Evolutionary conservation across 345 rosid species (phyloP), one percentile per base, ranked within the genome.

Genomic region (Arabis alpina): DNA sequence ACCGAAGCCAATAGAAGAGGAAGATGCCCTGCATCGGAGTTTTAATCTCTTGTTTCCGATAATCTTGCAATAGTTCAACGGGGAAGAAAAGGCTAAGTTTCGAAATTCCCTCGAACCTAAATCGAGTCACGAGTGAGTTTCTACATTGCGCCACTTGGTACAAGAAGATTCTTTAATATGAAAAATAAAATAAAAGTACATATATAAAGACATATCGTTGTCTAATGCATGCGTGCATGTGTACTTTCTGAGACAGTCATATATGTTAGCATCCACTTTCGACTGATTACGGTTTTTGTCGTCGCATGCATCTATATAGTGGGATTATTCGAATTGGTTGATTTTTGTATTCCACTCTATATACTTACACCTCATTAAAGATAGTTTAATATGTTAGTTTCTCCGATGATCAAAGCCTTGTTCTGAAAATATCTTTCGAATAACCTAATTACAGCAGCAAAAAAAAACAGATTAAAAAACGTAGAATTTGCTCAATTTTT

Each of bases 221-320:
- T 55, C 64, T 30, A 37, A 39, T 68, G 58, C 78, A 53, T 53
- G 53, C 60, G 54, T 75, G 69, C 70, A 66, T 53, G 58, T 61
- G 59, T 52, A 37, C 65, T 61, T 68, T 61, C 43, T 75, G 30
- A 75, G 58, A 11, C 54, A 37, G 44, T 25, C 50, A 60, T 32
- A 65, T 57, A 32, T 68, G 30, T 61, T 44, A 60, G 34, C 70
- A 37, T 54, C 64, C 74, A 75, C 64, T 68, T 75, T 61, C 74
- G 16, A 69, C 61, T 55, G 53, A 54, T 68, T 62, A 40, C 59
- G 60, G 54, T 9, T 75, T 68, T 68, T 75, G 68, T 47, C 79
- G 69, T 68, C 19, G 40, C 63, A 43, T 74, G 19, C 8, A 71
- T 44, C 10, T 72, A 36, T 61, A 6, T 53, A 74, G 54, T 66